Evolutionary conservation across 2,329 filamentous ascomycete genomes (phyloP).

Genomic region (Colletotrichum limetticola): DNA sequence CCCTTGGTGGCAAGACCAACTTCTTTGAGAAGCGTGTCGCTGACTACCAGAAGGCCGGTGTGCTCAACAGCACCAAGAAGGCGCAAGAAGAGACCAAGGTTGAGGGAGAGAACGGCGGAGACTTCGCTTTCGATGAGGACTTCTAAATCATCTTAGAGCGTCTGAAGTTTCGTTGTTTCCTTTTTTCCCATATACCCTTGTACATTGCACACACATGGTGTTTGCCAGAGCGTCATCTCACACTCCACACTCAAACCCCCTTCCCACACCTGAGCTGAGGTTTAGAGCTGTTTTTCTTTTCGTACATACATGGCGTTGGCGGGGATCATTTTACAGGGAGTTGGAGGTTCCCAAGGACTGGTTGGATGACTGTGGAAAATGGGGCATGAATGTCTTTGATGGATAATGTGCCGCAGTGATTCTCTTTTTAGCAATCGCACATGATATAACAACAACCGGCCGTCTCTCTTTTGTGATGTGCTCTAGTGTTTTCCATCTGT

Average conservation of each 20-base stretch:
- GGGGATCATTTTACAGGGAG: conserved; percentile 26
- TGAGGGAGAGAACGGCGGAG: conserved; percentile 72
- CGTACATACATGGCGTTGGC: conserved; percentile 29
- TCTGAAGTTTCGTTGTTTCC: conserved; percentile 27
- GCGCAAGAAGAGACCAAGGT: conserved; percentile 61
- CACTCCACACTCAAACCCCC: conserved; percentile 18
- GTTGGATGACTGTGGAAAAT: conserved; percentile 33
- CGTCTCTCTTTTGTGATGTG: neutral
- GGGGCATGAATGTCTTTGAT: conserved; percentile 32
- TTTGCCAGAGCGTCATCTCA: conserved; percentile 42
- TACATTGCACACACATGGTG: conserved; percentile 35
- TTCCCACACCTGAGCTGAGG: conserved; percentile 6
- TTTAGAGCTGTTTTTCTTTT: conserved; percentile 18
- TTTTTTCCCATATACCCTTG: conserved; percentile 38
- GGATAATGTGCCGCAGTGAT: conserved; percentile 30
- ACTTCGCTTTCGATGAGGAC: conserved; percentile 96
- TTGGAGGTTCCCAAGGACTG: conserved; percentile 24
- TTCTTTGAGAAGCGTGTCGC: conserved; percentile 99
- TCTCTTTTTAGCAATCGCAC: conserved; percentile 25
- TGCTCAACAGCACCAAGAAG: conserved; percentile 93
- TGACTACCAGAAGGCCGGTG: conserved; percentile 99
- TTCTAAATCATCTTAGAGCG: conserved; percentile 71
- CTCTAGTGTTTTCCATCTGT: neutral
- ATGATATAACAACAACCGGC: conserved; percentile 7
- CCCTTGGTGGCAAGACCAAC: conserved; percentile 98